These are phyloP conservation scores for Hanseniaspora clermontiae DNA, from an alignment of 805 yeast species.

Conservation along the genomic window DNA sequence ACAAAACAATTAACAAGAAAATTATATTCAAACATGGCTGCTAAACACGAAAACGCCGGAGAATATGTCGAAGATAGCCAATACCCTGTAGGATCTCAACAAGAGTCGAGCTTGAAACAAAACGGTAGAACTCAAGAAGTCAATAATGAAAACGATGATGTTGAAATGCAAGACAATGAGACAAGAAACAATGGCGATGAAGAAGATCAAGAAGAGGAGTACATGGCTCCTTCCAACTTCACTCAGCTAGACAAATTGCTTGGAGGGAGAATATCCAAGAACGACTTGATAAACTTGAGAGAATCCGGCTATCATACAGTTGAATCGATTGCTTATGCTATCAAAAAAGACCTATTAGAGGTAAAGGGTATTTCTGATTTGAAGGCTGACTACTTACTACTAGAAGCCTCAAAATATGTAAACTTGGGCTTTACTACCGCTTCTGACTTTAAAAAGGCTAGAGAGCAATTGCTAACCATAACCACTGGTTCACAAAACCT, in stretches of 20 bases:
- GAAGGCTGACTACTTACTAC: constrained; percentile 74
- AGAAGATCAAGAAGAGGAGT: constrained; percentile 36
- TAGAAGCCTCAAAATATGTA: constrained; percentile 73
- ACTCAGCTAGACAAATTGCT: constrained; percentile 29
- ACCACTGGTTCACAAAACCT: constrained; percentile 93
- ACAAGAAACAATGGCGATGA: background rate
- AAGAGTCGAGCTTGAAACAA: background rate
- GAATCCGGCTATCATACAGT: constrained; percentile 82
- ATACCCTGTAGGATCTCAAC: background rate
- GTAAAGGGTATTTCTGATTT: constrained; percentile 92
- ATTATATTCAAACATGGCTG: background rate
- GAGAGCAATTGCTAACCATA: constrained; percentile 80
- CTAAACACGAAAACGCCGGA: background rate
- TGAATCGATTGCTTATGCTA: constrained; percentile 86
- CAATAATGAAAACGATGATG: background rate
- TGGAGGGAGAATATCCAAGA: constrained; percentile 75
- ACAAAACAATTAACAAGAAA: background rate
- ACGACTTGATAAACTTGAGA: constrained; percentile 66
- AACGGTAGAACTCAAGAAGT: constrained; percentile 1
- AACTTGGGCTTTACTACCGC: constrained; percentile 98
- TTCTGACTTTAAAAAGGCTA: constrained; percentile 77
- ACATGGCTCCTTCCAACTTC: constrained; percentile 30
- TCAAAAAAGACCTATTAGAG: constrained; percentile 59
- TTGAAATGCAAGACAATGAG: background rate
- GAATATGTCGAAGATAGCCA: background rate